Base-by-base conservation (phyloP, 176 grass and related monocot genomes). In the Olyra latifolia region DNA sequence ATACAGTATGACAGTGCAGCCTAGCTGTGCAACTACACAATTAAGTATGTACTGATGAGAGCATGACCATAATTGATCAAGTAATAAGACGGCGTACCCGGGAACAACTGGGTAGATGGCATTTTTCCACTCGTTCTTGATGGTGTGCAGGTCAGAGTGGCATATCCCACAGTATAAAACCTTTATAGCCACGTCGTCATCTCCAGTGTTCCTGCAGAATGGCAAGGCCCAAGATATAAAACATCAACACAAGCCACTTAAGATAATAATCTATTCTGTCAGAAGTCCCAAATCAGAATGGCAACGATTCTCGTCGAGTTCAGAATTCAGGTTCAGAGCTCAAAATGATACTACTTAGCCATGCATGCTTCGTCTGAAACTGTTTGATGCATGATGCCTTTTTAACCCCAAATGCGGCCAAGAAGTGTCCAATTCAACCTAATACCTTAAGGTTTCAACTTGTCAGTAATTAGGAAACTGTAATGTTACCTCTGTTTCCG, bases 151-250 rank as follows among this genome's bases (percentile, higher is more conserved):
- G 74, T 97, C 94, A 39, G 91, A 91, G 70, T 97, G 94, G 59
- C 91, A 97, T 62, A 97, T 88, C 12, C 94, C 91, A 30, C 94
- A 97, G 85, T 91, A 97, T 46, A 93, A 67, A 62, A 97, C 79
- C 78, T 91, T 91, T 77, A 97, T 91, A 8, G 78, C 81, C 1
- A 97, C 94, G 40, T 97, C 94, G 50, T 86, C 86, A 3, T 90
- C 94, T 82, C 91, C 91, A 25, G 82, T 97, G 23, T 82, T 85
- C 86, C 94, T 97, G 87, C 72, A 81, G 11, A 82, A 45, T 15
- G n/a, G 62, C n/a, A n/a, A n/a, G n/a, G n/a, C n/a, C n/a, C 19
- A 57, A 24, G 41, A 69, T 52, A 45, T 8, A 20, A 23, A 24
- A 71, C 1, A 24, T 41, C 22, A 16, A 23, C 47, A 58, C 40